Conservation (phyloP, 73 alveolate species). For the Tetrahymena borealis region DNA sequence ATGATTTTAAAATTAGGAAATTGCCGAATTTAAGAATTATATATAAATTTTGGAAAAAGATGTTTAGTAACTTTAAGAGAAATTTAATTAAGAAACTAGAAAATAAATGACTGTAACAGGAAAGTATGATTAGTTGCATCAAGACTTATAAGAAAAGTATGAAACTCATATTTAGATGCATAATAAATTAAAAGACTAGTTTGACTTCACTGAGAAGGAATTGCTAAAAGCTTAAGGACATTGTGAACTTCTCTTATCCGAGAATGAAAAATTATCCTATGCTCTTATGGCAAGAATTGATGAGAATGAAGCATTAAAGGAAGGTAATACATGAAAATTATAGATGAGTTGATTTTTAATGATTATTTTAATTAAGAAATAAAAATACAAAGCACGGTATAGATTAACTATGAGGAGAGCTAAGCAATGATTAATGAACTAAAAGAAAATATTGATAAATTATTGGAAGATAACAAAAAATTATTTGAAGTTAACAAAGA, state of each 20-base stretch:
- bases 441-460: background rate
- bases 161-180: background rate
- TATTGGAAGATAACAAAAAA: background rate
- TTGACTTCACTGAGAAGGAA: background rate
- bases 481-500: background rate
- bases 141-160: background rate
- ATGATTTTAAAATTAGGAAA: background rate
- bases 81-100: background rate
- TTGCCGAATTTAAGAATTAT: background rate
- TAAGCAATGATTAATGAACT: background rate
- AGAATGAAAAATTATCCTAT: background rate
- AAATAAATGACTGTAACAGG: background rate
- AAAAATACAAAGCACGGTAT: background rate
- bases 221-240: background rate
- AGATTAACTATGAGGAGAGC: background rate
- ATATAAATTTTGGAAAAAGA: background rate
- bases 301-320: background rate
- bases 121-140: background rate
- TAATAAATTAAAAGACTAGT: background rate
- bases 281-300: background rate
- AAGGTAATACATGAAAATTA: background rate
- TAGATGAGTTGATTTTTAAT: background rate
- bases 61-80: background rate
- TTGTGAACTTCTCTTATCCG: background rate
- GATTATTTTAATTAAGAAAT: background rate